These are phyloP conservation scores for Lunasporangiospora selenospora DNA, from an alignment of 192 early-diverging fungal species.

Conservation along the genomic window DNA sequence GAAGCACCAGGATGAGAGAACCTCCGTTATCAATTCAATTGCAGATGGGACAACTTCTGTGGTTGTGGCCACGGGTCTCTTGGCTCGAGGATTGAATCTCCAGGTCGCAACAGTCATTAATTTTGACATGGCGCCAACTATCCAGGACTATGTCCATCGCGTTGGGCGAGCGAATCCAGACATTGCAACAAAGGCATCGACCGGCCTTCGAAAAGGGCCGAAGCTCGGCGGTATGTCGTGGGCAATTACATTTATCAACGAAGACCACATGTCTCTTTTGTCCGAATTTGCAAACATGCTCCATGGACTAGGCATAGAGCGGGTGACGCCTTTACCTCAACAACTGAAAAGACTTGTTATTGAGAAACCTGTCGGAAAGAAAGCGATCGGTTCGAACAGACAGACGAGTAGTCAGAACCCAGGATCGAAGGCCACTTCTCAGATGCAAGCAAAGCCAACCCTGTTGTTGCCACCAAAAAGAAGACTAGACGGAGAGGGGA, in stretches of 20 bases:
- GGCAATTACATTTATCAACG: conserved; percentile 66
- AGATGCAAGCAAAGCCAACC: no score
- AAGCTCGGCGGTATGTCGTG: conserved; percentile 51
- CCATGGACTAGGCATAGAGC: conserved; percentile 30
- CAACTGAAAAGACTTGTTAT: conserved; percentile 24
- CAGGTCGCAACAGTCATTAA: conserved; percentile 59
- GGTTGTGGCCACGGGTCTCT: conserved; percentile 58
- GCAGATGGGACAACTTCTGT: conserved; percentile 41
- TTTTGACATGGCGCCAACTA: conserved; percentile 63
- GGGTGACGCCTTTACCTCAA: conserved; percentile 59
- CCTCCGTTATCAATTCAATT: conserved; percentile 34
- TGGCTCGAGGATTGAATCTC: conserved; percentile 61
- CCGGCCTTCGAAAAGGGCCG: conserved; percentile 21
- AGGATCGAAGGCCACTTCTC: no score
- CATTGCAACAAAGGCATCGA: conserved; percentile 23
- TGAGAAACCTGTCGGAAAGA: no score
- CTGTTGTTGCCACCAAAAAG: no score
- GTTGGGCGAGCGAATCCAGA: conserved; percentile 54
- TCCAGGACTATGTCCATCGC: conserved; percentile 66
- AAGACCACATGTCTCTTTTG: conserved; percentile 55
- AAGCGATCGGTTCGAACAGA: no score
- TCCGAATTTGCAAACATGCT: conserved; percentile 55
- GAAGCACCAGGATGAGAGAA: conserved; percentile 54
- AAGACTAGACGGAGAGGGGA: no score
- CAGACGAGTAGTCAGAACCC: no score